Conservation (phyloP, 345 rosid genomes). For the Iberis pinnata region DNA sequence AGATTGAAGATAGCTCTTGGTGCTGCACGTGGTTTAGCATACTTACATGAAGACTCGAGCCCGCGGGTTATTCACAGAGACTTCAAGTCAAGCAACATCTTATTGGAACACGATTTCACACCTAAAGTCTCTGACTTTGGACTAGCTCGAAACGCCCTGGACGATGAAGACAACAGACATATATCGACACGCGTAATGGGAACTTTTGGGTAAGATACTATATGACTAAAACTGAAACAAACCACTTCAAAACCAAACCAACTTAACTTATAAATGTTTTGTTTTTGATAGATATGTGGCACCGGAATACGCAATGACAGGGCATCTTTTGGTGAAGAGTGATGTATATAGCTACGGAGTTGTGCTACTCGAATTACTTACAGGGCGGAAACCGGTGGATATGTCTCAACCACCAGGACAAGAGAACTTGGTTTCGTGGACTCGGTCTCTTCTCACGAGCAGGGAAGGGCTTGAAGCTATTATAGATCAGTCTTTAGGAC, state of each 20-base stretch:
- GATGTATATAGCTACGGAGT: conserved; percentile 99
- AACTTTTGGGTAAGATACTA: conserved; percentile 74
- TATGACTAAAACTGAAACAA: background rate
- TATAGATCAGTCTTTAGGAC: conserved; percentile 57
- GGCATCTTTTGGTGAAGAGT: conserved; percentile 95
- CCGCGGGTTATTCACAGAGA: conserved; percentile 95
- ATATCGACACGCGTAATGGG: conserved; percentile 99
- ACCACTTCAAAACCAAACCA: background rate
- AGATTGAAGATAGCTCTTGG: conserved; percentile 93
- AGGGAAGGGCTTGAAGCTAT: conserved; percentile 66
- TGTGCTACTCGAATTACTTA: conserved; percentile 86
- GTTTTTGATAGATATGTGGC: conserved; percentile 65
- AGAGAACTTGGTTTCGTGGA: conserved; percentile 90
- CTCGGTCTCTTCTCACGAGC: conserved; percentile 72
- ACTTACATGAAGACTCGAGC: conserved; percentile 94
- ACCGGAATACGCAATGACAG: conserved; percentile 98
- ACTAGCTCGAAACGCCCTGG: conserved; percentile 78
- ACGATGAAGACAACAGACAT: conserved; percentile 77
- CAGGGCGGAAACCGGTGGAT: conserved; percentile 84
- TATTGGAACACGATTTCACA: conserved; percentile 81
- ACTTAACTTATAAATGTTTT: background rate
- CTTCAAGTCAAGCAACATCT: conserved; percentile 91
- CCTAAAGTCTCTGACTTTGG: conserved; percentile 98
- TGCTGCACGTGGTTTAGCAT: conserved; percentile 91
- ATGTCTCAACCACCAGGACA: conserved; percentile 86